Base-by-base conservation (phyloP, 2,329 filamentous ascomycete species). In the Alternaria sp. region DNA sequence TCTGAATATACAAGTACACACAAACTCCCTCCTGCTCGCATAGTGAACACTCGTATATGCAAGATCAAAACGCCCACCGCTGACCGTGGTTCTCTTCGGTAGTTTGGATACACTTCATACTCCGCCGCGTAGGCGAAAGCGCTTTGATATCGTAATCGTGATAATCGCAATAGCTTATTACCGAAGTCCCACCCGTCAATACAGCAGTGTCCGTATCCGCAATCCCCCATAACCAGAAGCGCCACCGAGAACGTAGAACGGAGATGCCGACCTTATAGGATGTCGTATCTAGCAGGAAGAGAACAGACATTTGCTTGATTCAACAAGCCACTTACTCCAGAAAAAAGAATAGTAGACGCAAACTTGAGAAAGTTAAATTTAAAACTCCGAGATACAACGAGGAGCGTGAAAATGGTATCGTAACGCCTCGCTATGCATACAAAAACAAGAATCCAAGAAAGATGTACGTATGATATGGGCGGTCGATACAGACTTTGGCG, bases 351-450 rank as follows among this genome's bases (percentile, higher is more conserved):
- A 11, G 9, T 18, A 32, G 5, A 9, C n/a, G 25, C 16, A 54
- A 69, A 66, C 67, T 48, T 53, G 60, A 63, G 53, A 57, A 62
- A 50, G 55, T 40, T 38, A 53, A 62, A 32, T 16, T 43, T 30
- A 25, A 60, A 60, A 64, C 44, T 57, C 59, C 52, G 46, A 48
- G 43, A 59, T 59, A 58, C 53, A 34, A 52, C 55, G 54, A 60
- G 62, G 59, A 36, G 41, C 56, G 51, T 48, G 59, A 54, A 67
- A 71, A 60, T 74, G 72, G 73, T 75, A 77, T 76, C 68, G 68
- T 68, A 72, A 78, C 76, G 74, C 76, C 76, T 73, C 74, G 76
- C 75, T 78, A 78, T 78, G 76, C 76, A 74, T 57, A 52, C 36
- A 64, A 59, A 57, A 65, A 68, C 34, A 57, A 20, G 30, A 22